Evolutionary conservation across 352 stramenopile species (phyloP), one percentile per base, ranked within the genome.

Genomic region (Globisporangium okanoganense): DNA sequence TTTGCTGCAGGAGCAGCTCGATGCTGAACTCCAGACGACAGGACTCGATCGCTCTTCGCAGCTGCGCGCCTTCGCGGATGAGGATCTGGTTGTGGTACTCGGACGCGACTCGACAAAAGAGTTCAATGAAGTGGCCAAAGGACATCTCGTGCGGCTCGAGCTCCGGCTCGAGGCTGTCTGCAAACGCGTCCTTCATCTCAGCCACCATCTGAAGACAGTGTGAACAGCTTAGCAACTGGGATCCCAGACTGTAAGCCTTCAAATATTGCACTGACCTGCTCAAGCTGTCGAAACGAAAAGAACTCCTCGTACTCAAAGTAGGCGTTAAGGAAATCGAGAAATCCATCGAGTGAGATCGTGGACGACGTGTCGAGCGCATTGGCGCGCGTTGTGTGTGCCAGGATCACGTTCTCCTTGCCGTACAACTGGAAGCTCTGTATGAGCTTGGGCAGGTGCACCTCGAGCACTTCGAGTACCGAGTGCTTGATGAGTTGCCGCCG

Each of bases 301-400:
- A 66, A 90, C 45, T 84, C 80, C 35, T 88, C 80, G 66, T 88
- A 89, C 65, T 90, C 78, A 52, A 93, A 85, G 56, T 93, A 90
- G 9, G 76, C 83, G 45, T 84, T 88, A 27, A 91, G 70, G 41
- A 93, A 93, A 54, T 93, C 79, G 44, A 89, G 66, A 59, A 93
- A 89, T 0, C 79, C 81, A 14, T 90, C 78, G 13, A 90, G 54
- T 24, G 79, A 82, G 25, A 91, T 89, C 48, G 56, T 65, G 8
- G 65, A 62, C 20, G 58, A 66, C 51, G 61, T 69, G 35, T 73
- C 62, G 12, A 63, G 40, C 24, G 31, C 33, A 58, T 61, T 55
- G 44, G 53, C 13, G 18, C n/a, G 12, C 48, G 52, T 56, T 0
- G 51, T 56, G 29, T 53, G 47, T 5, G 25, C 47, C 25, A 61